Percentiles rank a stretch among this genome's conserved stretches.
These are phyloP conservation scores for Pseudocercospora pini-densiflorae DNA, from an alignment of 2,329 filamentous ascomycete genomes.

Conservation along the genomic window DNA sequence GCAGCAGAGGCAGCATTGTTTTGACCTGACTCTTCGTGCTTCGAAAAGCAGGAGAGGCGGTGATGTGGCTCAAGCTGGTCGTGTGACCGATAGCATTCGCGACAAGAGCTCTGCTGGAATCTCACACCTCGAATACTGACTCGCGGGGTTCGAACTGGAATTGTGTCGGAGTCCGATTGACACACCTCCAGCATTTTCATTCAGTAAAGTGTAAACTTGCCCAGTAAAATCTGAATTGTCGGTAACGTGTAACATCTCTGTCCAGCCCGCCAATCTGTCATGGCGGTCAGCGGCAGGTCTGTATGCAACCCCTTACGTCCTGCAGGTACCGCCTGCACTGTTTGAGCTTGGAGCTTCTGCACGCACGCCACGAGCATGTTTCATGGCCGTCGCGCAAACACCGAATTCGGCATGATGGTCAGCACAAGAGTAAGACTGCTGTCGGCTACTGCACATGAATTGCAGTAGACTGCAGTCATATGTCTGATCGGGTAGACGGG, in stretches of 20 bases:
- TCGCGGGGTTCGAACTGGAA: not conserved
- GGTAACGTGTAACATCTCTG: not conserved
- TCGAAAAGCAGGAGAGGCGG: not conserved
- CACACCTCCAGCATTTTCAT: not conserved
- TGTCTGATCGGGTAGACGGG: constrained; percentile 2
- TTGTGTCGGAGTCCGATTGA: not conserved
- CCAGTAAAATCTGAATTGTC: not conserved
- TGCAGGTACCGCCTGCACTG: constrained; percentile 6
- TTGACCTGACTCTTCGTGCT: not conserved
- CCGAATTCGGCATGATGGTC: not conserved
- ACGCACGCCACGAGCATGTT: constrained; percentile 3
- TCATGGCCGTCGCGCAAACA: constrained; percentile 5
- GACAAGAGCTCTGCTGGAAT: not conserved
- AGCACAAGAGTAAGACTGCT: not conserved
- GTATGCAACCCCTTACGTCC: constrained; percentile 5
- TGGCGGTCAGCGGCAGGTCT: not conserved
- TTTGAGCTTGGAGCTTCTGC: not conserved
- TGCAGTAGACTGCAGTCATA: not conserved
- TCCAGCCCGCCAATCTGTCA: not conserved
- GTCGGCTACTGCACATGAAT: not conserved
- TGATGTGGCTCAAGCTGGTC: not conserved
- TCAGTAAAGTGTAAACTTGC: not conserved
- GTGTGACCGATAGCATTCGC: not conserved
- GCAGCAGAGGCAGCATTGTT: not conserved
- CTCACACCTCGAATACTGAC: not conserved